Conservation (phyloP, 176 grass and related monocot genomes). For the Thalia dealbata region DNA sequence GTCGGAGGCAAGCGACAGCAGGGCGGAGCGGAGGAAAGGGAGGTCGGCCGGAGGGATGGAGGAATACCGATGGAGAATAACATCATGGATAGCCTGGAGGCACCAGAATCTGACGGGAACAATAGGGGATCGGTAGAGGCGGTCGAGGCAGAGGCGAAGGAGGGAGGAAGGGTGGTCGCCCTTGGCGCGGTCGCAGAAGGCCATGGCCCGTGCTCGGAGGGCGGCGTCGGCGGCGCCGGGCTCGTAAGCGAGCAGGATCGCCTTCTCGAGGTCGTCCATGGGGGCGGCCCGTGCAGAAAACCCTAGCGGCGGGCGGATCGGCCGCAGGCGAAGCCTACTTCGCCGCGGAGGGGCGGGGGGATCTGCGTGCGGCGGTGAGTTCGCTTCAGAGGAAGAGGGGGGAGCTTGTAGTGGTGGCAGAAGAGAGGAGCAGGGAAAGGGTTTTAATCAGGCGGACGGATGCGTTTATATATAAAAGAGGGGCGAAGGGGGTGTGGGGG, state of each 20-base stretch:
- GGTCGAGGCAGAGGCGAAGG: constrained; percentile 69
- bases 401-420: background rate
- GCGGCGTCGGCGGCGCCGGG: constrained; percentile 30
- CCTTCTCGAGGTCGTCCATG: constrained; percentile 97
- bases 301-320: background rate
- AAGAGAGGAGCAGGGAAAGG: background rate
- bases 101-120: constrained; percentile 83
- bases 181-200: constrained; percentile 63
- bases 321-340: background rate
- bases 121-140: constrained; percentile 49
- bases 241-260: constrained; percentile 70
- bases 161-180: constrained; percentile 49
- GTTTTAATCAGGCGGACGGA: background rate
- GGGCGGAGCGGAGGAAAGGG: constrained; percentile 53
- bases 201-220: constrained; percentile 66
- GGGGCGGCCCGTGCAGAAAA: background rate
- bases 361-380: background rate
- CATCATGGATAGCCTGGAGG: constrained; percentile 69
- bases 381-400: background rate
- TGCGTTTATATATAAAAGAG: background rate
- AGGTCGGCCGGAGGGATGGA: constrained; percentile 37
- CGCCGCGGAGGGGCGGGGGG: background rate
- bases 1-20: constrained; percentile 52
- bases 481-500: background rate
- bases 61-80: constrained; percentile 39